Evolutionary conservation across 768 basidiomycete species (phyloP).

Genomic region (Suillus spraguei): DNA sequence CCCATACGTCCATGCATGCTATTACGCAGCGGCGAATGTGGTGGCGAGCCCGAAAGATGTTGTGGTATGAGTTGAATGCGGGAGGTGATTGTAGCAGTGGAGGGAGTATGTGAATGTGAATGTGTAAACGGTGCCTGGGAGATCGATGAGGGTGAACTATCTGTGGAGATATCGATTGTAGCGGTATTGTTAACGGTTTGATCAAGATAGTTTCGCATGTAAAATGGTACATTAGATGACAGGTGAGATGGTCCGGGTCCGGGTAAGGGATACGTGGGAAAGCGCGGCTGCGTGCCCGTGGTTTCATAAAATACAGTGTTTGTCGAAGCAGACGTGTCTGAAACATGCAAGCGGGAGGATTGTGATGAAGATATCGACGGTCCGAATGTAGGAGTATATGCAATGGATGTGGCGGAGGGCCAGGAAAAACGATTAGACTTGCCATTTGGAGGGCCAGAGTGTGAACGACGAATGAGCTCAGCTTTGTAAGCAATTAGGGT

Average conservation of each 20-base stretch:
- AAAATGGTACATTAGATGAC: constrained; percentile 37
- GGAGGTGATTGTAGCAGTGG: constrained; percentile 51
- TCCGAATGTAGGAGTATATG: constrained; percentile 51
- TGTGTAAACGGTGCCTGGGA: constrained; percentile 36
- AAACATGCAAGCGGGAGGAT: constrained; percentile 34
- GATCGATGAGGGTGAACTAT: neutral
- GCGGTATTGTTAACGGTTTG: constrained; percentile 5
- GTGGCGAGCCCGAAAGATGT: constrained; percentile 28
- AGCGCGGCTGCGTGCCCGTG: constrained; percentile 36
- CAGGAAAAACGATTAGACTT: constrained; percentile 41
- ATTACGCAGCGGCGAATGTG: constrained; percentile 32
- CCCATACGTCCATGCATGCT: constrained; percentile 18
- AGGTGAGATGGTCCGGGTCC: constrained; percentile 28
- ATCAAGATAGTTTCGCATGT: constrained; percentile 18
- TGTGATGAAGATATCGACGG: constrained; percentile 37
- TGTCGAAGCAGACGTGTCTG: constrained; percentile 39
- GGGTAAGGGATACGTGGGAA: constrained; percentile 31
- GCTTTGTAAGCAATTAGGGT: constrained; percentile 33
- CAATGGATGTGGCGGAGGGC: constrained; percentile 41
- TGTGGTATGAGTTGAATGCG: constrained; percentile 18
- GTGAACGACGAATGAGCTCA: constrained; percentile 45
- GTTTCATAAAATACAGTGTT: constrained; percentile 72
- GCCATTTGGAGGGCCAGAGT: constrained; percentile 44
- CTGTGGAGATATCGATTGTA: constrained; percentile 6
- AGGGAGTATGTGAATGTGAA: constrained; percentile 49